A percentile compares a stretch with the other conserved stretches of the same genome.
phyloP scores from a whole-genome alignment of 1,284 basidiomycete genomes.

The Phellopilus nigrolimitatus region DNA sequence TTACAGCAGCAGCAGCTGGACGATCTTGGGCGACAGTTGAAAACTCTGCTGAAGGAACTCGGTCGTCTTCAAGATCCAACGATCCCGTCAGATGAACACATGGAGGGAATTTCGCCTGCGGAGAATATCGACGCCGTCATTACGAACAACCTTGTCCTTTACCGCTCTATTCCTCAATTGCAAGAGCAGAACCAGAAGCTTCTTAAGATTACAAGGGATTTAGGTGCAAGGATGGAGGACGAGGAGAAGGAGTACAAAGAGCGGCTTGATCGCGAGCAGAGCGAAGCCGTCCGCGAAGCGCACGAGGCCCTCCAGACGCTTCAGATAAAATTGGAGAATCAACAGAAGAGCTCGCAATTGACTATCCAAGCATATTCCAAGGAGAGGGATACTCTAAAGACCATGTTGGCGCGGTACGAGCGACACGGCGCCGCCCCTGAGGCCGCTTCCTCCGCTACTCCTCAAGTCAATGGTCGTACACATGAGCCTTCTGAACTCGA shows the following conservation, averaged over 20 bases:
- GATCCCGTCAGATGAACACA: slow-evolving; percentile 67
- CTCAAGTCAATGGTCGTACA: slow-evolving; percentile 32
- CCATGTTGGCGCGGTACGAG: slow-evolving; percentile 58
- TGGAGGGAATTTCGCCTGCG: slow-evolving; percentile 50
- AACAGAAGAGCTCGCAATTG: slow-evolving; percentile 63
- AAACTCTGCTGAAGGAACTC: slow-evolving; percentile 73
- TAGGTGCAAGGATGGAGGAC: slow-evolving; percentile 73
- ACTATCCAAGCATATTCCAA: slow-evolving; percentile 77
- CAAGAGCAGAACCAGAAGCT: slow-evolving; percentile 91
- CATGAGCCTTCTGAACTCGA: slow-evolving; percentile 32
- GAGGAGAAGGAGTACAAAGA: slow-evolving; percentile 69
- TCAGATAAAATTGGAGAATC: slow-evolving; percentile 66
- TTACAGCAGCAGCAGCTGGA: slow-evolving; percentile 74
- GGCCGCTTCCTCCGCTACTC: slow-evolving; percentile 19
- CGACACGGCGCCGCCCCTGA: slow-evolving; percentile 28
- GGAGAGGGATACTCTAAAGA: slow-evolving; percentile 84
- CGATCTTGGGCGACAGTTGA: slow-evolving; percentile 86
- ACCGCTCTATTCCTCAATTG: slow-evolving; percentile 74
- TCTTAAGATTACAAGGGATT: slow-evolving; percentile 76
- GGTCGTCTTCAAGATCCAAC: slow-evolving; percentile 78
- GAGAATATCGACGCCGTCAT: slow-evolving; percentile 76
- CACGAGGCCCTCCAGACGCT: slow-evolving; percentile 81
- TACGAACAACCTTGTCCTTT: slow-evolving; percentile 86
- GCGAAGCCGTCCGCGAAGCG: slow-evolving; percentile 81
- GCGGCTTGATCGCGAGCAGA: slow-evolving; percentile 64